Base-by-base conservation (phyloP, 495 filamentous ascomycete genomes). In the Hypoxylon cercidicola region DNA sequence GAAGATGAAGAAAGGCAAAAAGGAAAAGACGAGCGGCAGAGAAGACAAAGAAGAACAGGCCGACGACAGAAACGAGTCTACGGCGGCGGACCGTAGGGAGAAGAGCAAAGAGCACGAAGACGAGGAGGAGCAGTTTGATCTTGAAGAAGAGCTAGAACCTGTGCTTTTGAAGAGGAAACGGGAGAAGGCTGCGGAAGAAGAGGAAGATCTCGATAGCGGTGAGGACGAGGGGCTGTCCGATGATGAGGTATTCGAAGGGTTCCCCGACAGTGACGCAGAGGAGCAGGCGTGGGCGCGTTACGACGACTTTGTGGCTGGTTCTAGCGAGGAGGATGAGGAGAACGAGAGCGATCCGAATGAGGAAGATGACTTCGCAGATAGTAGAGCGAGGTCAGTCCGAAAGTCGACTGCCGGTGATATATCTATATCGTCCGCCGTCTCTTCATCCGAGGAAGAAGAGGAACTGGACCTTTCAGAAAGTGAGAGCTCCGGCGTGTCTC, bases 251-350 rank as follows among this genome's bases (percentile, higher is more conserved):
- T 87, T 89, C 44, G 76, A 86, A 45, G 75, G 79, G 3, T 82
- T 86, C 32, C 70, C 90, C 0, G 87, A 81, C 16, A 78, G 81
- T n/a, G 79, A 77, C 15, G 82, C 80, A 6, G 75, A 75, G 9
- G 81, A 81, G 35, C 79, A 77, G 3, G 80, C 78, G 4, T 77
- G 77, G 13, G 77, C 72, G 19, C 69, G 72, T 15, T 78, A 75
- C 50, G 77, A 77, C 40, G 60, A 59, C 3, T 66, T 80, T 15
- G 69, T 78, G 5, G 81, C 74, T 5, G 74, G 80, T 9, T 77
- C 76, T 1, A 76, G 74, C 34, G 75, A 77, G 9, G 76, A 79
- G n/a, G 71, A 76, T 7, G 70, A 73, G 6, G 68, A 60, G 15
- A 72, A 78, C 12, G 70, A 70, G 55, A 57, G 71, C 4, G 56